Percentiles rank a stretch among this genome's conserved stretches.
These are phyloP conservation scores for Magnaporthiopsis rhizophila DNA, from an alignment of 2,329 filamentous ascomycete species.

Conservation along the genomic window DNA sequence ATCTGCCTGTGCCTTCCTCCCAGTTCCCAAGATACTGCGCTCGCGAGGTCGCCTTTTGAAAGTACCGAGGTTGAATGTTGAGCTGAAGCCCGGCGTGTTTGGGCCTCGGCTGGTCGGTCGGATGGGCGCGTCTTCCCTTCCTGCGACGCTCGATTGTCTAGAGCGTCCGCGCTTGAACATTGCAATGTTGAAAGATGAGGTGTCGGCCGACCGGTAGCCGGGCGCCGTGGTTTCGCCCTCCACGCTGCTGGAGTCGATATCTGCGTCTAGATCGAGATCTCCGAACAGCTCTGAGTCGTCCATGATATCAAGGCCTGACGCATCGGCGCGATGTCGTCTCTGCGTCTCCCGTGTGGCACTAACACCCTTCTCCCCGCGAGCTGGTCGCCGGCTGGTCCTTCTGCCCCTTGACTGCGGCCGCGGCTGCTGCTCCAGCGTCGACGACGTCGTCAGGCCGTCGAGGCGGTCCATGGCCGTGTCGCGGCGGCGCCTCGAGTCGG, in stretches of 20 bases:
- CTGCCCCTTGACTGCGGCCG: constrained; percentile 8
- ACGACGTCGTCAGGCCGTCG: constrained; percentile 24
- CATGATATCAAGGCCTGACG: constrained; percentile 38
- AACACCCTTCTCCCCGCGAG: constrained; percentile 28
- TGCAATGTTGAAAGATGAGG: constrained; percentile 37
- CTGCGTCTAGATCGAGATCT: constrained; percentile 30
- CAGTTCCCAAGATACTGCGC: constrained; percentile 52
- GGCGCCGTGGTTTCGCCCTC: constrained; percentile 22
- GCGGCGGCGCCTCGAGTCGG: constrained; percentile 19
- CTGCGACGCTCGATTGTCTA: constrained; percentile 42
- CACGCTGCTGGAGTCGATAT: constrained; percentile 27
- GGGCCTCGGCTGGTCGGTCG: constrained; percentile 43
- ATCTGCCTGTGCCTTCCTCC: constrained; percentile 29
- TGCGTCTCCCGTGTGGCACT: constrained; percentile 21
- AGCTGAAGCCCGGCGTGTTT: constrained; percentile 39
- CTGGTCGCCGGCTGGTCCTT: constrained; percentile 21
- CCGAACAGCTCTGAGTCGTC: constrained; percentile 41
- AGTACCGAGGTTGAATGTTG: constrained; percentile 45
- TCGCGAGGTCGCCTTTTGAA: constrained; percentile 52
- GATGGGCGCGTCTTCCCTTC: constrained; percentile 42
- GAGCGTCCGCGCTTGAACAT: constrained; percentile 36
- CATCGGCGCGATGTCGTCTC: constrained; percentile 22
- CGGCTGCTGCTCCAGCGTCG: constrained; percentile 11
- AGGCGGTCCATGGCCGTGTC: constrained; percentile 30
- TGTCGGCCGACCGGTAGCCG: constrained; percentile 31